These are phyloP conservation scores for Sporisorium reilianum DNA, from an alignment of 1,284 basidiomycete species.

Conservation along the genomic window DNA sequence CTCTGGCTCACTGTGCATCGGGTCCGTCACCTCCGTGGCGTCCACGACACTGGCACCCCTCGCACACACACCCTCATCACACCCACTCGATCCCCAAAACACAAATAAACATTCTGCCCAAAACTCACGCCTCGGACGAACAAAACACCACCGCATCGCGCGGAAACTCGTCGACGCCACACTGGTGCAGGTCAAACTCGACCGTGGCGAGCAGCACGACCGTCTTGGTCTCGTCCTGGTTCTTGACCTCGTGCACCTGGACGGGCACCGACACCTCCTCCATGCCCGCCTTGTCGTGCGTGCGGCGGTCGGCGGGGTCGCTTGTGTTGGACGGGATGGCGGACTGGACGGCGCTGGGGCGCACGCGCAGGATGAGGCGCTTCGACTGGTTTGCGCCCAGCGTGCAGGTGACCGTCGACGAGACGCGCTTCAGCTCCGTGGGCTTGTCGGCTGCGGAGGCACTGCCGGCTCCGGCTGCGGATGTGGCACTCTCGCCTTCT, in stretches of 20 bases:
- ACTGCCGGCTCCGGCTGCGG: no score
- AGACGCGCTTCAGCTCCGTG: slow-evolving; percentile 52
- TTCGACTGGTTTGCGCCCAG: slow-evolving; percentile 59
- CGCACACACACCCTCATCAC: no score
- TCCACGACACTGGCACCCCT: no score
- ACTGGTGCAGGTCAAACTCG: slow-evolving; percentile 35
- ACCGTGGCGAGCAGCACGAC: slow-evolving; percentile 50
- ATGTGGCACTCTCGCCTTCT: background rate
- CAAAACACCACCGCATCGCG: slow-evolving; percentile 41
- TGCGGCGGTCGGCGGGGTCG: slow-evolving; percentile 44
- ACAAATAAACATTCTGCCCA: background rate
- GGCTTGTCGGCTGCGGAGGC: slow-evolving; percentile 17
- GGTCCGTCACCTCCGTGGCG: no score
- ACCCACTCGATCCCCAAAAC: background rate
- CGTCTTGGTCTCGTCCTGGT: slow-evolving; percentile 65
- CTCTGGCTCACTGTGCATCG: no score
- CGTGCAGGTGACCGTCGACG: slow-evolving; percentile 57
- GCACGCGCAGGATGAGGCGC: slow-evolving; percentile 62
- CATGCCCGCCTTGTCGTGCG: slow-evolving; percentile 31
- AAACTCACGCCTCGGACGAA: slow-evolving; percentile 12
- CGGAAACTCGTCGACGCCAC: slow-evolving; percentile 20
- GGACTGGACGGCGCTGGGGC: slow-evolving; percentile 41
- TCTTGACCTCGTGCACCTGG: slow-evolving; percentile 66
- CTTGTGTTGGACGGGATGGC: slow-evolving; percentile 33
- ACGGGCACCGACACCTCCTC: slow-evolving; percentile 57